These are phyloP conservation scores for Zoysia japonica DNA, from an alignment of 176 grass and related monocot species.

Conservation along the genomic window DNA sequence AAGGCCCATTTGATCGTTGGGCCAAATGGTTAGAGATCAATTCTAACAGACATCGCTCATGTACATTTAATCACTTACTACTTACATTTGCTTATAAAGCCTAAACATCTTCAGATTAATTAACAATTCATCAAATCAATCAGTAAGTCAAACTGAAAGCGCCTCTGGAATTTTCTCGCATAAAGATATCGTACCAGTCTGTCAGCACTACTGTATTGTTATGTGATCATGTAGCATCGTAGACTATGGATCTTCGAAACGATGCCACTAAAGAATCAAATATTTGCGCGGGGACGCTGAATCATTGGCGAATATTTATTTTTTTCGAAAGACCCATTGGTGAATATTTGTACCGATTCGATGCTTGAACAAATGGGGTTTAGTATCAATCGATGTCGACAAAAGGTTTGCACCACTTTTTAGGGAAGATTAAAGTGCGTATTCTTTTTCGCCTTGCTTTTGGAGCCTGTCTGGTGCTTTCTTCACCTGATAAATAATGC, in stretches of 20 bases:
- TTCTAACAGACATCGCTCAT: no score
- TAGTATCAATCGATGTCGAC: conserved; percentile 25
- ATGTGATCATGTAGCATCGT: no score
- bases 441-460: conserved; percentile 7
- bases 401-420: conserved; percentile 30
- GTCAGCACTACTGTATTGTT: not conserved
- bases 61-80: no score
- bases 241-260: not conserved
- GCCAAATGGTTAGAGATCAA: no score
- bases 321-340: no score
- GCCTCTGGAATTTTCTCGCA: not conserved
- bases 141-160: not conserved
- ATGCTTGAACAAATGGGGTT: conserved; percentile 6
- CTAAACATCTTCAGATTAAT: no score
- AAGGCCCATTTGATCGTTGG: no score
- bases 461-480: conserved; percentile 1
- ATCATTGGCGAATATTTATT: not conserved
- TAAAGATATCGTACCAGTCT: not conserved
- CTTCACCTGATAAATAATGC: conserved; percentile 2
- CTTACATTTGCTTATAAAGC: no score
- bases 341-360: conserved; percentile 5
- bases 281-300: conserved; percentile 32
- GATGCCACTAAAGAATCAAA: not conserved
- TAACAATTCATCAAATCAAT: not conserved
- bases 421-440: not conserved